These are phyloP conservation scores for Ophiostoma sp. DNA, from an alignment of 2,329 filamentous ascomycete genomes.

Conservation along the genomic window DNA sequence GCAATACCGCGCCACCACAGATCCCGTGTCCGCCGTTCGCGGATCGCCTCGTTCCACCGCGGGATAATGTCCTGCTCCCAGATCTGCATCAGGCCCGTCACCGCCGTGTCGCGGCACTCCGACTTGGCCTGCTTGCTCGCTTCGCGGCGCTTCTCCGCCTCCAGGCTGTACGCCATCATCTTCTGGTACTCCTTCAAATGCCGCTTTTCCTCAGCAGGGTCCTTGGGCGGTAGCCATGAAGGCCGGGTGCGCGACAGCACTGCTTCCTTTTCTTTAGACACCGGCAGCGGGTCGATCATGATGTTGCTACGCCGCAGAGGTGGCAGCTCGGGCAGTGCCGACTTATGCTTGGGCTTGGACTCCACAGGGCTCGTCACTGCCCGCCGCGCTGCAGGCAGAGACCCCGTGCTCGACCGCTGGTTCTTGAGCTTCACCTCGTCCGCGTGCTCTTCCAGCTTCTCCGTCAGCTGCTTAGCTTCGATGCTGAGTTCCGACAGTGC, in stretches of 20 bases:
- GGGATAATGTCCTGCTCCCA: slow-evolving; percentile 76
- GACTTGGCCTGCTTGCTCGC: slow-evolving; percentile 48
- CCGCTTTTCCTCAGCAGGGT: slow-evolving; percentile 82
- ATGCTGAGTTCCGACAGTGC: slow-evolving; percentile 63
- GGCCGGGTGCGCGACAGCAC: slow-evolving; percentile 74
- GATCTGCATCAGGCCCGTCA: slow-evolving; percentile 52
- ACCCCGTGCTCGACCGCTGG: slow-evolving; percentile 37
- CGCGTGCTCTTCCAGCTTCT: slow-evolving; percentile 74
- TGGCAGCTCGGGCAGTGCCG: slow-evolving; percentile 63
- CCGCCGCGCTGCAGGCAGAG: slow-evolving; percentile 36
- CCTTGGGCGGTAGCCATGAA: slow-evolving; percentile 80
- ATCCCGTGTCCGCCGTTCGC: slow-evolving; percentile 64
- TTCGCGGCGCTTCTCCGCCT: slow-evolving; percentile 56
- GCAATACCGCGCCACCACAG: slow-evolving; percentile 79
- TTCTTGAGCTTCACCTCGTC: slow-evolving; percentile 53
- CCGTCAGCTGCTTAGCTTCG: slow-evolving; percentile 69
- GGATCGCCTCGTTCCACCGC: slow-evolving; percentile 67
- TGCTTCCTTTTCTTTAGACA: slow-evolving; percentile 82
- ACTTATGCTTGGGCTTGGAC: slow-evolving; percentile 54
- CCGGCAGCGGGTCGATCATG: slow-evolving; percentile 77
- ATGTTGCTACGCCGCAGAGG: slow-evolving; percentile 68
- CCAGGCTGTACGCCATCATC: slow-evolving; percentile 65
- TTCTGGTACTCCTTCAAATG: slow-evolving; percentile 81
- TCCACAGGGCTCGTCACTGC: slow-evolving; percentile 33
- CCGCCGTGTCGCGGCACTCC: slow-evolving; percentile 50